Evolutionary conservation across 75 land plant species (phyloP).

Genomic region (Pseudotsuga menziesii): DNA sequence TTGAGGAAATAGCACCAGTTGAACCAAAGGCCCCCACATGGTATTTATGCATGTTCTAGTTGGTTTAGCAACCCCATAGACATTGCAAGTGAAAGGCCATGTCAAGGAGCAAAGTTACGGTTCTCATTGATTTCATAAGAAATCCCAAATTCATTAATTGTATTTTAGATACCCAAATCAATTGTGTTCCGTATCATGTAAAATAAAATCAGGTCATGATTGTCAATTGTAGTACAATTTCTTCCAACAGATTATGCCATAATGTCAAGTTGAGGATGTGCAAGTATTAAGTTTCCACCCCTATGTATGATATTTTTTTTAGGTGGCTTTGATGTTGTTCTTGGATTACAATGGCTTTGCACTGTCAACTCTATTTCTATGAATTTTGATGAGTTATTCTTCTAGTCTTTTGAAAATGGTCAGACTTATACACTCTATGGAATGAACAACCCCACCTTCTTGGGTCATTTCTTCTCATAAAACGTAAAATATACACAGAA

Average conservation of each 20-base stretch:
- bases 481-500: too few species aligned
- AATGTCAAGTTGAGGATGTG: neutral
- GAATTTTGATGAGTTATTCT: neutral
- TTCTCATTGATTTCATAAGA: neutral
- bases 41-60: neutral
- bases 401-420: neutral
- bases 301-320: neutral
- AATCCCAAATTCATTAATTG: neutral
- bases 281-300: neutral
- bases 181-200: neutral
- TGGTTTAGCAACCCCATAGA: neutral
- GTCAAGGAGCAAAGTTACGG: neutral
- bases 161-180: neutral
- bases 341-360: neutral
- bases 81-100: neutral
- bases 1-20: too few species aligned
- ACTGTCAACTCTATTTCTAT: neutral
- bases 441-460: neutral
- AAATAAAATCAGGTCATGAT: neutral
- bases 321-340: neutral
- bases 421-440: neutral
- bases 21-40: too few species aligned
- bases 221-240: neutral
- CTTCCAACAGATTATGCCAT: neutral
- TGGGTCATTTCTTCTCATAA: too few species aligned